Percentiles rank a stretch among this genome's conserved stretches.
These are phyloP conservation scores for Stentor coeruleus DNA, from an alignment of 73 alveolate species.

Conservation along the genomic window DNA sequence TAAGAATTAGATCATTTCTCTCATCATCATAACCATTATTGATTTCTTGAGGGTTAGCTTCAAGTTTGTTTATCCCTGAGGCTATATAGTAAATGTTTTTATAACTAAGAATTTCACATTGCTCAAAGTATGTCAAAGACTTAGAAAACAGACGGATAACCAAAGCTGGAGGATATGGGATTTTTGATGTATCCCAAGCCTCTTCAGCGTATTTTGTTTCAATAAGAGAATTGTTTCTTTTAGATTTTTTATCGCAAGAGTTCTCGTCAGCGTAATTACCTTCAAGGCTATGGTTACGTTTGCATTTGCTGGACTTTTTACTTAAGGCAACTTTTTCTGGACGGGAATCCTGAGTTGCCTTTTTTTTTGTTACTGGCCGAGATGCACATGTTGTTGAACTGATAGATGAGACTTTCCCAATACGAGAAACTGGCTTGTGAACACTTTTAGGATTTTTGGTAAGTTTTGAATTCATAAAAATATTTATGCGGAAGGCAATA, in stretches of 20 bases:
- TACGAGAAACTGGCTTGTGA: too few species aligned
- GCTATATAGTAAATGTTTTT: neutral
- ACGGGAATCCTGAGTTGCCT: neutral
- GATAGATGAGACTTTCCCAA: too few species aligned
- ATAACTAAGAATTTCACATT: neutral
- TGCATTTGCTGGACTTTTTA: too few species aligned
- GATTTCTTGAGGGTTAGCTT: neutral
- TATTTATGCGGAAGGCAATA: too few species aligned
- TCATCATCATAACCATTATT: conserved; percentile 21
- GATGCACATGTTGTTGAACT: neutral
- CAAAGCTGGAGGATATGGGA: neutral
- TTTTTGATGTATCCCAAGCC: neutral
- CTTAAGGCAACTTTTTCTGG: too few species aligned
- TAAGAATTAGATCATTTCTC: neutral
- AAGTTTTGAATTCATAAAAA: too few species aligned
- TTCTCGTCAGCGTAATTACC: neutral
- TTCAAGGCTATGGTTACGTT: neutral
- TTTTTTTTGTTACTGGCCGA: neutral
- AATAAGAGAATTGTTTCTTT: too few species aligned
- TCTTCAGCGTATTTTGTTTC: neutral
- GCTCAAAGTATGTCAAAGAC: neutral
- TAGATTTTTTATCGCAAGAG: neutral
- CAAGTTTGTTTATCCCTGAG: neutral
- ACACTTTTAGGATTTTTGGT: too few species aligned
- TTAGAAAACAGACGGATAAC: neutral